Conservation (phyloP, 1,284 basidiomycete genomes). For the Amylostereum areolatum region DNA sequence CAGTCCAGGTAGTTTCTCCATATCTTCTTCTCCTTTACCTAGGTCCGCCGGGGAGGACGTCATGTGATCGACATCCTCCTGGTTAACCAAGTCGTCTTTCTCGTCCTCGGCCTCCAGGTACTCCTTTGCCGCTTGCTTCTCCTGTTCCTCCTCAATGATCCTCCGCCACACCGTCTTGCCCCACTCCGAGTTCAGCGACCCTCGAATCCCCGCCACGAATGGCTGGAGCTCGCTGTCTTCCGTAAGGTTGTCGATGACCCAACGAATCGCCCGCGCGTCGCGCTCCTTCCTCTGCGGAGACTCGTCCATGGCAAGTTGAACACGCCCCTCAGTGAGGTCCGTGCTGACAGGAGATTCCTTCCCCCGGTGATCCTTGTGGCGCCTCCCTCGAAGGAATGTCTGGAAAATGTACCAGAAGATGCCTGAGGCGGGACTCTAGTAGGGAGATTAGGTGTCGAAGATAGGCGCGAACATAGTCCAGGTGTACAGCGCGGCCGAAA, state of each 20-base stretch:
- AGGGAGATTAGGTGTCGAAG: conserved; percentile 7
- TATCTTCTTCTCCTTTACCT: too few species aligned
- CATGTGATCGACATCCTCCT: too few species aligned
- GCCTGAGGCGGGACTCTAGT: conserved; percentile 9
- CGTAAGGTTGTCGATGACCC: conserved; percentile 10
- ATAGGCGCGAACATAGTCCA: conserved; percentile 6
- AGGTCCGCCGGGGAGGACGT: not conserved
- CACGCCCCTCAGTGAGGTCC: conserved; percentile 9
- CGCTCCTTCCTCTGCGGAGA: conserved; percentile 3
- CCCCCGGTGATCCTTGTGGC: not conserved
- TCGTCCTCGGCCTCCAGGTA: not conserved
- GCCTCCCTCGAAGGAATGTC: not conserved
- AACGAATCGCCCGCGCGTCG: conserved; percentile 7
- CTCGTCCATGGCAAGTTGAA: conserved; percentile 9
- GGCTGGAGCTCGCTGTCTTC: conserved; percentile 13
- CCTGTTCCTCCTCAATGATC: not conserved
- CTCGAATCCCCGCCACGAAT: conserved; percentile 8
- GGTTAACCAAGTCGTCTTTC: not conserved
- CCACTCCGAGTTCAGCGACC: conserved; percentile 8
- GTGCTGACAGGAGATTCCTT: conserved; percentile 3
- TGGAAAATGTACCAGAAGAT: conserved; percentile 9
- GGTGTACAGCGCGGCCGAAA: conserved; percentile 1
- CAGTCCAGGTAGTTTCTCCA: too few species aligned
- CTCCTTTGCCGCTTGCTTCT: too few species aligned
- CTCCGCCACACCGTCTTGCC: conserved; percentile 7